Evolutionary conservation across 2,329 filamentous ascomycete genomes (phyloP).

Genomic region (Calonectria hongkongensis): DNA sequence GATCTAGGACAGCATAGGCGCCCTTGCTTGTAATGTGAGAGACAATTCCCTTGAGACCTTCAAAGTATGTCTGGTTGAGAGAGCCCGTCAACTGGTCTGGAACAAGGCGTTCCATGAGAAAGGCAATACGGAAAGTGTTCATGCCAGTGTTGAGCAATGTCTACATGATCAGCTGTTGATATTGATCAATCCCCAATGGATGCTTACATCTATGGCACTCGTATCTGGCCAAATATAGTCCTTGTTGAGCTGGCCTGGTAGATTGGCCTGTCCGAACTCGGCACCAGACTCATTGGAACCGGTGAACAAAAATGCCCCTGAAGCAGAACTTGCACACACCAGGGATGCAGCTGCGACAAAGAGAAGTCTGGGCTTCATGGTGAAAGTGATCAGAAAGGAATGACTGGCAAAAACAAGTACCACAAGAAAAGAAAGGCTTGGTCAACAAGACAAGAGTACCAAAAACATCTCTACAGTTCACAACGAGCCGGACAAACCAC

Average conservation of each 20-base stretch:
- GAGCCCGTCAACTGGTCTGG: slow-evolving; percentile 65
- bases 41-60: slow-evolving; percentile 58
- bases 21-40: slow-evolving; percentile 62
- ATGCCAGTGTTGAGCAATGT: slow-evolving; percentile 71
- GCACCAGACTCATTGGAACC: slow-evolving; percentile 69
- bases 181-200: not conserved
- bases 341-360: slow-evolving; percentile 2
- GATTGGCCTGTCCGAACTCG: slow-evolving; percentile 76
- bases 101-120: slow-evolving; percentile 73
- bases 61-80: slow-evolving; percentile 63
- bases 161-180: slow-evolving; percentile 53
- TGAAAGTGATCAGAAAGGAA: not conserved
- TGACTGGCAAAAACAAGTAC: not conserved
- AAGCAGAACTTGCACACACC: slow-evolving; percentile 12
- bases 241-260: slow-evolving; percentile 75
- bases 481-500: not conserved
- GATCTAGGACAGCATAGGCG: slow-evolving; percentile 73
- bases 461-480: not conserved
- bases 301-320: slow-evolving; percentile 51
- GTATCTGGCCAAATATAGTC: slow-evolving; percentile 79
- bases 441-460: slow-evolving; percentile 8
- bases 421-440: slow-evolving; percentile 19
- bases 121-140: slow-evolving; percentile 75
- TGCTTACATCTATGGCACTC: slow-evolving; percentile 63
- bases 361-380: slow-evolving; percentile 10